These are phyloP conservation scores for Daedaleopsis sinensis DNA, from an alignment of 768 basidiomycete species.

Conservation along the genomic window DNA sequence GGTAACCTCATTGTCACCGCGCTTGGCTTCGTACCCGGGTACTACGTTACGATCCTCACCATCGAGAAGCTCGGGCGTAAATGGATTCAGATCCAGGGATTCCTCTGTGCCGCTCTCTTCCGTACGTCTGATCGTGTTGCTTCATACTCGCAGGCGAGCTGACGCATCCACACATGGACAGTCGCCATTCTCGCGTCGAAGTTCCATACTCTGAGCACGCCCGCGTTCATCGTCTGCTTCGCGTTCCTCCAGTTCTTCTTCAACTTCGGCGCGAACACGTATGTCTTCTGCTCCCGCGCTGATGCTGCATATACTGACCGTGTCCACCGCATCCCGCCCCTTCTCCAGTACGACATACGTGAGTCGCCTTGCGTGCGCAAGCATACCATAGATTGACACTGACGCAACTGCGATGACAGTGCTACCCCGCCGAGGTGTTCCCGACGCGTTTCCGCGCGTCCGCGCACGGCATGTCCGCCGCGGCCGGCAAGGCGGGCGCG, in stretches of 20 bases:
- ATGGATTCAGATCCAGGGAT: constrained; percentile 76
- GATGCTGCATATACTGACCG: background rate
- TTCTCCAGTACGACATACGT: constrained; percentile 27
- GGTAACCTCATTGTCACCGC: constrained; percentile 75
- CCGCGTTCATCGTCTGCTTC: constrained; percentile 72
- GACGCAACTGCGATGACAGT: constrained; percentile 36
- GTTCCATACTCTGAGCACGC: constrained; percentile 57
- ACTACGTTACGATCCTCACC: constrained; percentile 68
- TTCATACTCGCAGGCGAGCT: background rate
- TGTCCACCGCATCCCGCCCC: background rate
- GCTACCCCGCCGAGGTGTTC: constrained; percentile 80
- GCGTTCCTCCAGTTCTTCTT: constrained; percentile 80
- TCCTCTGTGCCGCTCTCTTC: constrained; percentile 70
- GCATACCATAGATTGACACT: background rate
- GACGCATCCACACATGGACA: constrained; percentile 24
- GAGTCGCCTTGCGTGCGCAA: constrained; percentile 2
- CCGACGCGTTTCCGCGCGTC: constrained; percentile 74
- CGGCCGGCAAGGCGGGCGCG: constrained; percentile 73
- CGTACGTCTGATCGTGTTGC: constrained; percentile 38
- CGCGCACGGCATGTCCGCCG: constrained; percentile 78
- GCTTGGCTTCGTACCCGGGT: constrained; percentile 80
- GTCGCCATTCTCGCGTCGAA: constrained; percentile 71
- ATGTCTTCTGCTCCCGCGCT: constrained; percentile 25
- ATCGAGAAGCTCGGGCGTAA: constrained; percentile 78
- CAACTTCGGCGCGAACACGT: constrained; percentile 80